A percentile compares a stretch with the other conserved stretches of the same genome.
These are phyloP conservation scores for Elongisporangium anandrum DNA, from an alignment of 352 stramenopile species.

Conservation along the genomic window DNA sequence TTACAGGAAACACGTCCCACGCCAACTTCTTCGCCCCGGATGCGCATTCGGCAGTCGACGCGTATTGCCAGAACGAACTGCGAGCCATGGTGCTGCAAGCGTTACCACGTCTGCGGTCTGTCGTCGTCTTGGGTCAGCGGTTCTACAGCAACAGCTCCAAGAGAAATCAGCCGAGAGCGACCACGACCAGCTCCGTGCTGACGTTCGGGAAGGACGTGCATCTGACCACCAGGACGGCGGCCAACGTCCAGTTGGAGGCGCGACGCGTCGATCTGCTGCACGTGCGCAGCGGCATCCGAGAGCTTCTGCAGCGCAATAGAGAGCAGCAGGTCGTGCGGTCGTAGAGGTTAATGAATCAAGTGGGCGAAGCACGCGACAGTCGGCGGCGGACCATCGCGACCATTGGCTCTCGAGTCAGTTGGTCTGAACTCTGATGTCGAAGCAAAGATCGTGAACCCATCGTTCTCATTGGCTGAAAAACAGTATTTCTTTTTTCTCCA, in stretches of 20 bases:
- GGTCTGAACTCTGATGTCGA: background rate
- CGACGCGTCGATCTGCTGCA: slow-evolving; percentile 49
- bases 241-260: slow-evolving; percentile 58
- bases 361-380: no score
- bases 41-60: slow-evolving; percentile 20
- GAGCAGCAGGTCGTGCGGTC: background rate
- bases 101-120: slow-evolving; percentile 13
- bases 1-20: slow-evolving; percentile 24
- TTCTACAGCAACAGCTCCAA: slow-evolving; percentile 43
- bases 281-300: slow-evolving; percentile 18
- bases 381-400: background rate
- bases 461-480: background rate
- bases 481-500: background rate
- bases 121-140: slow-evolving; percentile 52
- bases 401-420: background rate
- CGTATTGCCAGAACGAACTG: slow-evolving; percentile 70
- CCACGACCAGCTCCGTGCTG: slow-evolving; percentile 41
- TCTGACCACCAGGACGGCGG: slow-evolving; percentile 38
- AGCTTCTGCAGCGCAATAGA: slow-evolving; percentile 28
- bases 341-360: background rate
- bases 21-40: slow-evolving; percentile 26
- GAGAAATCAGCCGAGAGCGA: slow-evolving; percentile 1
- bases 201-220: slow-evolving; percentile 66
- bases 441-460: background rate
- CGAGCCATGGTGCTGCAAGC: slow-evolving; percentile 33